phyloP scores from a whole-genome alignment of 2,329 filamentous ascomycete species.

The Coniosporium tulheliwenetii region DNA sequence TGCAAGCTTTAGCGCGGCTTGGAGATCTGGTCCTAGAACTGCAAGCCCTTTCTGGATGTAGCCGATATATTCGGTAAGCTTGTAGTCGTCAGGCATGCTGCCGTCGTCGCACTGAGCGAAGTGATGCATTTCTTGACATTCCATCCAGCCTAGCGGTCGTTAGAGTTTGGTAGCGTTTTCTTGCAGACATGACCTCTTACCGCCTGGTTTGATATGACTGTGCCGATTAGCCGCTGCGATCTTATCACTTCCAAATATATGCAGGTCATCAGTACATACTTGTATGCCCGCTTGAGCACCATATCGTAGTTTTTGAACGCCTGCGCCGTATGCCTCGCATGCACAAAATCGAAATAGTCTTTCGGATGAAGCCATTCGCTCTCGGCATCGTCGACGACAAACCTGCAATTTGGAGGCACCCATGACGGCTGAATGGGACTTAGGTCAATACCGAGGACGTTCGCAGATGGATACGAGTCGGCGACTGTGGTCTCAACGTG shows the following conservation, averaged over 20 bases:
- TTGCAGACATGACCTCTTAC: too few species aligned
- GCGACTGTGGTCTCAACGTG: slow-evolving; percentile 3
- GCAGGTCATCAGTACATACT: neutral
- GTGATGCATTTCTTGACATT: slow-evolving; percentile 20
- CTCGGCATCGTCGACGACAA: slow-evolving; percentile 7
- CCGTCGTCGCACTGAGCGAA: slow-evolving; percentile 11
- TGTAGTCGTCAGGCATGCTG: slow-evolving; percentile 8
- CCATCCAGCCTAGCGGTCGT: slow-evolving; percentile 17
- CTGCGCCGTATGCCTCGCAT: slow-evolving; percentile 10
- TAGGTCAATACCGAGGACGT: slow-evolving; percentile 11
- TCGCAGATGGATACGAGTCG: slow-evolving; percentile 8
- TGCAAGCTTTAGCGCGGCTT: slow-evolving; percentile 17
- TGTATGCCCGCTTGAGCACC: neutral
- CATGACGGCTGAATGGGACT: slow-evolving; percentile 12
- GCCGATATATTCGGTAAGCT: slow-evolving; percentile 1
- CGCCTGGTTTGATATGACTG: slow-evolving; percentile 4
- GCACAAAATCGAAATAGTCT: slow-evolving; percentile 13
- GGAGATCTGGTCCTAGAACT: neutral
- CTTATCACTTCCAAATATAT: too few species aligned
- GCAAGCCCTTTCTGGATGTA: slow-evolving; percentile 7
- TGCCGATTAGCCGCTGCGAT: too few species aligned
- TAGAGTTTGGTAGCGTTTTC: too few species aligned
- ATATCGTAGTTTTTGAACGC: slow-evolving; percentile 12
- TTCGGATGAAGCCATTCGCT: slow-evolving; percentile 2
- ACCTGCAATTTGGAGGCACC: slow-evolving; percentile 7